Evolutionary conservation across 176 grass and related monocot species (phyloP).

Genomic region (Bonia amplexicaulis): DNA sequence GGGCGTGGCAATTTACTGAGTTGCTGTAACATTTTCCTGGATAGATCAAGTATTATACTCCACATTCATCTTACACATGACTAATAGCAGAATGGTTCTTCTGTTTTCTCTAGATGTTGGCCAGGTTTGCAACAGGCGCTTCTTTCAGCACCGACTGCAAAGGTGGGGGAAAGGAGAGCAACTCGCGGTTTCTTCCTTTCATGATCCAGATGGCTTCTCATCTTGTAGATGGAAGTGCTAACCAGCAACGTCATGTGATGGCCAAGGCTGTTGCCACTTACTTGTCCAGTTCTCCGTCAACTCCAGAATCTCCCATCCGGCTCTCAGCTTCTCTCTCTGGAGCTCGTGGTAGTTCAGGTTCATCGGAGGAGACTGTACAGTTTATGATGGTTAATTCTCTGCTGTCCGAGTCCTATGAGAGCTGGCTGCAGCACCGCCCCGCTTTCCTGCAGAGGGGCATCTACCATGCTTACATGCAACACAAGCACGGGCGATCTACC

Average conservation of each 20-base stretch:
- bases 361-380: conserved; percentile 78
- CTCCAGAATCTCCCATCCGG: conserved; percentile 33
- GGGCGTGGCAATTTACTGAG: conserved; percentile 2
- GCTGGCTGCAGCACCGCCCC: conserved; percentile 71
- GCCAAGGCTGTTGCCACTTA: conserved; percentile 60
- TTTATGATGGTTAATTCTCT: conserved; percentile 99
- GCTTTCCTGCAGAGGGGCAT: conserved; percentile 85
- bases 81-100: background rate
- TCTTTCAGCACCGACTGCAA: conserved; percentile 79
- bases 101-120: conserved; percentile 69
- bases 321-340: conserved; percentile 34
- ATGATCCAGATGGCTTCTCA: conserved; percentile 94
- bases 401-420: conserved; percentile 84
- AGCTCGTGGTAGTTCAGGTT: conserved; percentile 44
- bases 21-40: background rate
- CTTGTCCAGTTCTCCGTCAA: conserved; percentile 50
- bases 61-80: conserved; percentile 25
- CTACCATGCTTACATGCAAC: conserved; percentile 88
- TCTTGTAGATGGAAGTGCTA: conserved; percentile 66
- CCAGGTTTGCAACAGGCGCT: conserved; percentile 91
- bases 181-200: conserved; percentile 86
- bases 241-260: conserved; percentile 63
- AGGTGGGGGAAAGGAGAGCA: conserved; percentile 94
- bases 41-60: background rate
- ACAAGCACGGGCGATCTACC: conserved; percentile 63